Conservation (phyloP, 176 grass and related monocot genomes). For the Dendrocalamus sinicus region DNA sequence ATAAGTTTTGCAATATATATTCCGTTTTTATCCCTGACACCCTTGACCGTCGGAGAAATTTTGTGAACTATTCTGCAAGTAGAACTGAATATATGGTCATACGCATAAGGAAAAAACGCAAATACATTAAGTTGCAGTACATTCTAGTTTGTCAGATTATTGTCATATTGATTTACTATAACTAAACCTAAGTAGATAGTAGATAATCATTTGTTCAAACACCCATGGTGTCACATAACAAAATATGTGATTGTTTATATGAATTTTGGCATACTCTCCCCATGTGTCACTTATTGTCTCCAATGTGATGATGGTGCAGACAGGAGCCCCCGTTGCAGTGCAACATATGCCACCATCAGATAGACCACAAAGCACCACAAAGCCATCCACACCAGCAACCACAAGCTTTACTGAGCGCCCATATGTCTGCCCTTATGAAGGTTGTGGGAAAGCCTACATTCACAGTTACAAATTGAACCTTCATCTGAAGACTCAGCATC, state of each 20-base stretch:
- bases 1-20: background rate
- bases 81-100: background rate
- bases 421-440: constrained; percentile 78
- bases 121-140: constrained; percentile 8
- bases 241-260: background rate
- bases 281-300: constrained; percentile 8
- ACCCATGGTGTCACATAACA: constrained; percentile 12
- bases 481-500: constrained; percentile 78
- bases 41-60: background rate
- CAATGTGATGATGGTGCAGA: constrained; percentile 46
- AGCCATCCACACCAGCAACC: constrained; percentile 42
- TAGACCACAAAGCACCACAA: constrained; percentile 47
- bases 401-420: constrained; percentile 58
- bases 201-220: constrained; percentile 34
- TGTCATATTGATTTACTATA: constrained; percentile 28
- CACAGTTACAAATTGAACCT: constrained; percentile 90
- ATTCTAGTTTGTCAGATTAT: constrained; percentile 19
- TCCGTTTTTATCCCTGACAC: background rate
- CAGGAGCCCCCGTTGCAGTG: constrained; percentile 43
- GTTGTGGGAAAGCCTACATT: constrained; percentile 86
- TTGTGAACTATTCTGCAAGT: background rate
- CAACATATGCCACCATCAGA: constrained; percentile 44
- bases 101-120: background rate
- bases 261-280: background rate
- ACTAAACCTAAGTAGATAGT: background rate